A percentile compares a stretch with the other conserved stretches of the same genome.
These are phyloP conservation scores for Boechera retrofracta DNA, from an alignment of 345 rosid species.

Conservation along the genomic window DNA sequence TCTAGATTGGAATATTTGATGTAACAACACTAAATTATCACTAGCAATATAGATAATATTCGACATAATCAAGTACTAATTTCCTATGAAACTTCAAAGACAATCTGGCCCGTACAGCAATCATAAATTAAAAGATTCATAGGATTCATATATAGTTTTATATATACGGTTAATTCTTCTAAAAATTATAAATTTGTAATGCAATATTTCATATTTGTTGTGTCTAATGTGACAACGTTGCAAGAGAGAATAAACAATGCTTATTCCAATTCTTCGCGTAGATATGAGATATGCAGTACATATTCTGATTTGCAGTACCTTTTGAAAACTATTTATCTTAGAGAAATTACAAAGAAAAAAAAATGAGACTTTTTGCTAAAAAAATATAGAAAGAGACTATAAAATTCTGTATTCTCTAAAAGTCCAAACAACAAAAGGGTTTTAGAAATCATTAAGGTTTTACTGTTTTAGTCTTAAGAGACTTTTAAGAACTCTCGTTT, in stretches of 20 bases:
- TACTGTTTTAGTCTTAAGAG: constrained; percentile 27
- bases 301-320: constrained; percentile 26
- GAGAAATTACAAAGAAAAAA: background rate
- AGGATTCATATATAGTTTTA: background rate
- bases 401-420: constrained; percentile 6
- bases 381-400: background rate
- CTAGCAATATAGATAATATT: constrained; percentile 33
- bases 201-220: background rate
- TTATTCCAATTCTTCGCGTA: constrained; percentile 26
- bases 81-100: background rate
- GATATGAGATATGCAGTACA: constrained; percentile 27
- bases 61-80: constrained; percentile 31
- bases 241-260: constrained; percentile 15
- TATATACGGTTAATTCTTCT: background rate
- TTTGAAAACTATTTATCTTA: background rate
- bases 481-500: constrained; percentile 20
- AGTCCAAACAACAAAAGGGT: constrained; percentile 29
- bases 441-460: constrained; percentile 34
- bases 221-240: constrained; percentile 22
- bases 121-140: constrained; percentile 1
- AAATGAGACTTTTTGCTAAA: background rate
- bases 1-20: constrained; percentile 42
- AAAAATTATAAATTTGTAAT: background rate
- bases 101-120: constrained; percentile 5
- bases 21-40: constrained; percentile 39